Evolutionary conservation across 1,139 yeast genomes (phyloP).

Genomic region (Hanseniaspora gamundiae): DNA sequence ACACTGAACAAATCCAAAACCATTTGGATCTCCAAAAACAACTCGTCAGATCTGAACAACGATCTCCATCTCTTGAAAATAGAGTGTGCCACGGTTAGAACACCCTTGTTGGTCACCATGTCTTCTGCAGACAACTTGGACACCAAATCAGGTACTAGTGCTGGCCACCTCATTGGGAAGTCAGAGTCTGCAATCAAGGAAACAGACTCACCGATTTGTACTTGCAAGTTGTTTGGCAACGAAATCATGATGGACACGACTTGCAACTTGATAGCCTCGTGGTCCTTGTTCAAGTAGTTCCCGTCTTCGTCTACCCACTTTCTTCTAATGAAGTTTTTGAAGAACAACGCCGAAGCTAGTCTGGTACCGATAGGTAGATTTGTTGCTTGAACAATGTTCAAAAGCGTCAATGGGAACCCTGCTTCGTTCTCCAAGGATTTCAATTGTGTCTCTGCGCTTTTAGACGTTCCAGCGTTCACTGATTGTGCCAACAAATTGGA

Average conservation of each 20-base stretch:
- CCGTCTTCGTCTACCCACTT: conserved; percentile 92
- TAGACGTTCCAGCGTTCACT: conserved; percentile 35
- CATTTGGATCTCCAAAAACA: conserved; percentile 75
- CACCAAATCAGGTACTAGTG: conserved; percentile 65
- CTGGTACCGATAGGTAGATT: conserved; percentile 46
- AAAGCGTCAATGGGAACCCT: conserved; percentile 64
- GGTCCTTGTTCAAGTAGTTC: conserved; percentile 50
- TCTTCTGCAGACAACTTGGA: conserved; percentile 46
- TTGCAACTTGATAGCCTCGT: conserved; percentile 55
- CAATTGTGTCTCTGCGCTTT: conserved; percentile 47
- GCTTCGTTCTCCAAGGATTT: conserved; percentile 48
- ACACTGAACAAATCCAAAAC: conserved; percentile 77
- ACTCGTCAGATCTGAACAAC: conserved; percentile 77
- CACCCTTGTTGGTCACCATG: conserved; percentile 71
- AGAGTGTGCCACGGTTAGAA: conserved; percentile 84
- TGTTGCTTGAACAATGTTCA: conserved; percentile 65
- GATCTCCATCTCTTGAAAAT: conserved; percentile 97
- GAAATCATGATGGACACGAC: conserved; percentile 75
- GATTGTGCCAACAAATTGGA: conserved; percentile 28
- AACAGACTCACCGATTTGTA: conserved; percentile 89
- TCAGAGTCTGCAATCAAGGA: conserved; percentile 91
- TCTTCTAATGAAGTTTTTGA: conserved; percentile 75
- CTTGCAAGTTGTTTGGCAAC: conserved; percentile 63
- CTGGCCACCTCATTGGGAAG: conserved; percentile 84
- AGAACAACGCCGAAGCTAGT: conserved; percentile 81